Base-by-base conservation (phyloP, 345 rosid species). In the thale cress (Arabidopsis thaliana) region DNA sequence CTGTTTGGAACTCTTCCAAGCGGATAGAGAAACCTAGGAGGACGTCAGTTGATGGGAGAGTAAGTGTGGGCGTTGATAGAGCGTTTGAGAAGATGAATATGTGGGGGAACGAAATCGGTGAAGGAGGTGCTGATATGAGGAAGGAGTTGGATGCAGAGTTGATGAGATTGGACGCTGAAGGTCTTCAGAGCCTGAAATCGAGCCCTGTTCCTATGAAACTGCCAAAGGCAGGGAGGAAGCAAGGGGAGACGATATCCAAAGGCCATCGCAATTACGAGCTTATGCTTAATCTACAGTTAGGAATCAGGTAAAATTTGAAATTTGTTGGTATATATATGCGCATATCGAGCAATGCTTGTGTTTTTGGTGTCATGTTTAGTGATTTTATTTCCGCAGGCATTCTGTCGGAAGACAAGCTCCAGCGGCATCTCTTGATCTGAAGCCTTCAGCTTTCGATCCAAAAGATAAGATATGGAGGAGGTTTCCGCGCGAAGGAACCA, bases 391-490 rank as follows among this genome's bases (percentile, higher is more conserved):
- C 23, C 11, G 37, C 71, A 90, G 97, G 76, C 96, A 94, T 81
- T 88, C 98, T 5, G 97, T 91, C 0, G 97, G 96, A 76, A 83
- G 93, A 71, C 90, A 93, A 57, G 90, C 88, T 61, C 96, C 96
- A 48, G 82, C 73, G 6, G 85, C 82, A 58, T 80, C 91, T 23
- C 88, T 91, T 28, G 98, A 94, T 75, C 82, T 94, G 22, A 94
- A 86, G 80, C 83, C 97, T 34, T 89, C 98, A 40, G 96, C 97
- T 46, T 94, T 94, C 72, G 97, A 91, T 71, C 97, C 96, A 4
- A 91, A 86, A 80, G 93, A 94, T 68, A 94, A 91, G 81, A 71
- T 94, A 59, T 94, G 98, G 98, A 91, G 97, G 13, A 87, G 88
- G 78, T 94, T 89, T 80, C 96, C 97, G 7, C 85, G 95, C 0